phyloP scores from a whole-genome alignment of 208 protist genomes.

The Porcisia hertigi region DNA sequence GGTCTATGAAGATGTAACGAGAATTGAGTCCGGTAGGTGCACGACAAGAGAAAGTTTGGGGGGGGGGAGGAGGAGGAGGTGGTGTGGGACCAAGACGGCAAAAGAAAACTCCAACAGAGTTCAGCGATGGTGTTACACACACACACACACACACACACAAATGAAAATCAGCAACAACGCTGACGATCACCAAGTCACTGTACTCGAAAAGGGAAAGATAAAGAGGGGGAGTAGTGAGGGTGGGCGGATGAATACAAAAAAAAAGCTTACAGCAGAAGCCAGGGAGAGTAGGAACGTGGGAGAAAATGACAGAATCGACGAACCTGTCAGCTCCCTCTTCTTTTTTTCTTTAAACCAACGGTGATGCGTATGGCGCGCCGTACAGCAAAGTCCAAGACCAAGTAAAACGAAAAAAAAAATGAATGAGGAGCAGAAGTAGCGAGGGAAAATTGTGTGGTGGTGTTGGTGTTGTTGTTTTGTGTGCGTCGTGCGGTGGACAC shows the following conservation, averaged over 20 bases:
- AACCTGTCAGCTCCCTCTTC: neutral
- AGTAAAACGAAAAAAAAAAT: too few relatives aligned
- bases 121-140: neutral
- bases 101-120: neutral
- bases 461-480: too few relatives aligned
- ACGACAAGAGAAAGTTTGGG: neutral
- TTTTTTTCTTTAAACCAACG: neutral
- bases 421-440: too few relatives aligned
- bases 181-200: neutral
- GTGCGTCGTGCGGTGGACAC: too few relatives aligned
- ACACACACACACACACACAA: neutral
- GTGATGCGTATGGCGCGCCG: neutral
- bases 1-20: conserved; percentile 5
- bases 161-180: neutral
- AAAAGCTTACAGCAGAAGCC: neutral
- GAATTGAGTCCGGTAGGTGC: too few relatives aligned
- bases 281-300: too few relatives aligned
- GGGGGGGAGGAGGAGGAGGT: too few relatives aligned
- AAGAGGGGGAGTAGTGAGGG: too few relatives aligned
- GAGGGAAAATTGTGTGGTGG: too few relatives aligned
- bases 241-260: neutral
- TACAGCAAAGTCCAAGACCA: neutral
- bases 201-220: too few relatives aligned
- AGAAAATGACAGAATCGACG: neutral
- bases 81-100: neutral